These are phyloP conservation scores for Tilletia caries DNA, from an alignment of 1,284 basidiomycete genomes.

Conservation along the genomic window DNA sequence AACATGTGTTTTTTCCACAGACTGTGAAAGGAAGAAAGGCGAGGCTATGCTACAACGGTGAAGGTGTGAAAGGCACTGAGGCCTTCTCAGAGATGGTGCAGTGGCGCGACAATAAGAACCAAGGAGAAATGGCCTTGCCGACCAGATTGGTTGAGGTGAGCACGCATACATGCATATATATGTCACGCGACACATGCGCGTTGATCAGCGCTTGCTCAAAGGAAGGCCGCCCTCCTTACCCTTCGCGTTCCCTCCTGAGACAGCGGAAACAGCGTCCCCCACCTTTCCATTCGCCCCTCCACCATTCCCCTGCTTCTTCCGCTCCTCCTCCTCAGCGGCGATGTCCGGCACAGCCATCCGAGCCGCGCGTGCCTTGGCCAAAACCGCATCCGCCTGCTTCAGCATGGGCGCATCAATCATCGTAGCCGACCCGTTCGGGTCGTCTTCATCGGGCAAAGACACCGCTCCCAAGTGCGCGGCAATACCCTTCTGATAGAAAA, in stretches of 20 bases:
- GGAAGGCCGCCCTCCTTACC: not conserved
- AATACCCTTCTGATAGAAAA: conserved; percentile 56
- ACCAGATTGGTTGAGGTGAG: no score
- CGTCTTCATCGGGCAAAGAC: conserved; percentile 59
- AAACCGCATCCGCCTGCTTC: conserved; percentile 67
- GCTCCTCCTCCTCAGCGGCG: not conserved
- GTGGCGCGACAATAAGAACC: no score
- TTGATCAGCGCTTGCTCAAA: not conserved
- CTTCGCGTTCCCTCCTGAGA: not conserved
- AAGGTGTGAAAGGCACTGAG: no score
- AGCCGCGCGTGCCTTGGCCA: conserved; percentile 66
- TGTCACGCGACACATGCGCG: no score
- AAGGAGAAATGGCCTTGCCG: no score
- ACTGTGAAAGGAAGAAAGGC: no score
- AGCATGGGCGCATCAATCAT: conserved; percentile 85
- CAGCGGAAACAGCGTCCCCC: not conserved
- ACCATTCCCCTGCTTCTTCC: not conserved
- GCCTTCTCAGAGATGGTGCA: no score
- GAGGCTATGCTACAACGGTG: no score
- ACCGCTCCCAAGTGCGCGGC: conserved; percentile 63
- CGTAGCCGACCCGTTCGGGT: conserved; percentile 10
- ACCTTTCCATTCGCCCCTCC: not conserved
- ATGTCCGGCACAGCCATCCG: conserved; percentile 63
- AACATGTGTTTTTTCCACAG: no score
- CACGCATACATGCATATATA: no score